Conservation (phyloP, 176 grass and related monocot species). For the Canna indica region DNA sequence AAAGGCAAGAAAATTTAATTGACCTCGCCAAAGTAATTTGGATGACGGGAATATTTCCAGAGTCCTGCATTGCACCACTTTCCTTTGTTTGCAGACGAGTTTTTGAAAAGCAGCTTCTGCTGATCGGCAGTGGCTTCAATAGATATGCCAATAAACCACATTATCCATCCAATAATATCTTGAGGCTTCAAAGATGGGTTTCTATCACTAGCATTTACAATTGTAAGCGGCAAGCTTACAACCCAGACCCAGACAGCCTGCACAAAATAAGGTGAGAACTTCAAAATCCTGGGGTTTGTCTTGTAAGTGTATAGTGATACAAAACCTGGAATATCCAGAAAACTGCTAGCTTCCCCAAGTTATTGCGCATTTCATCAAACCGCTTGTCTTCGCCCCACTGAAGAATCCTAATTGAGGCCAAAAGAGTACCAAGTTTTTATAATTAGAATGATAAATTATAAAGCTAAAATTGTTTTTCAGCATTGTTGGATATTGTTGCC, state of each 20-base stretch:
- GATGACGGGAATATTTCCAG: slow-evolving; percentile 91
- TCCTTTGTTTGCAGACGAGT: slow-evolving; percentile 53
- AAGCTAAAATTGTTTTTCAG: too few relatives aligned
- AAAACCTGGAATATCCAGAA: slow-evolving; percentile 86
- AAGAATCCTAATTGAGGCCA: slow-evolving; percentile 44
- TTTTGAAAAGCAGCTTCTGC: slow-evolving; percentile 87
- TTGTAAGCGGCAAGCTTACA: slow-evolving; percentile 80
- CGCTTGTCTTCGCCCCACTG: slow-evolving; percentile 82
- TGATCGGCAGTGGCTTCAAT: slow-evolving; percentile 73
- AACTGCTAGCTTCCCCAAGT: slow-evolving; percentile 62
- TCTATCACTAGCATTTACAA: slow-evolving; percentile 69
- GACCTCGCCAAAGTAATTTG: slow-evolving; percentile 98
- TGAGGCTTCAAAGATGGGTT: slow-evolving; percentile 56
- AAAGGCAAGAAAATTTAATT: slow-evolving; percentile 11
- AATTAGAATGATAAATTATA: too few relatives aligned
- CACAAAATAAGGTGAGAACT: neutral
- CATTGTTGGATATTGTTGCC: too few relatives aligned
- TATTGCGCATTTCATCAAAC: slow-evolving; percentile 79
- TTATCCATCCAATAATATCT: slow-evolving; percentile 94
- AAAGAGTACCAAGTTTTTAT: neutral
- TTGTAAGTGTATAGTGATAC: neutral
- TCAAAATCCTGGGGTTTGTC: neutral
- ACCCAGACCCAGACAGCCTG: slow-evolving; percentile 92
- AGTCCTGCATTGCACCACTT: slow-evolving; percentile 73
- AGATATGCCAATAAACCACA: slow-evolving; percentile 54